Evolutionary conservation across 2,329 filamentous ascomycete genomes (phyloP).

Genomic region (Colletotrichum echinochloae): DNA sequence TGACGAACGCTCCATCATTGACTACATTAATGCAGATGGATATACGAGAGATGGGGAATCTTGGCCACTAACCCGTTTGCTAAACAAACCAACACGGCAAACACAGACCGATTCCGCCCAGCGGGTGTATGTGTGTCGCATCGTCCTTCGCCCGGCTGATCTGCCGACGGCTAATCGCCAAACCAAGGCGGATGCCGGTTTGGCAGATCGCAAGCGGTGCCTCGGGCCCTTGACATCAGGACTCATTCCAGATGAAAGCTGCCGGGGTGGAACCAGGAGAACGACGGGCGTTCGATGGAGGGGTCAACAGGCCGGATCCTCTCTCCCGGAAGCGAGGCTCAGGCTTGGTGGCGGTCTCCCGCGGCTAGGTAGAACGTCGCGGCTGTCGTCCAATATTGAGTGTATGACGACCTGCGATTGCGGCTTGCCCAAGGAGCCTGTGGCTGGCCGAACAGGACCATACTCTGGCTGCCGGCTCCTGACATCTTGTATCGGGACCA

Average conservation of each 20-base stretch:
- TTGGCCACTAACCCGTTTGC: neutral
- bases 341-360: neutral
- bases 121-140: neutral
- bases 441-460: neutral
- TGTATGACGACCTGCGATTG: neutral
- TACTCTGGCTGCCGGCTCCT: neutral
- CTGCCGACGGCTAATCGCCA: neutral
- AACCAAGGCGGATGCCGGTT: constrained; percentile 13
- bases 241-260: constrained; percentile 18
- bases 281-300: neutral
- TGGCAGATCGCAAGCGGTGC: neutral
- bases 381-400: neutral
- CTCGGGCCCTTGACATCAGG: constrained; percentile 16
- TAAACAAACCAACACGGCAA: neutral
- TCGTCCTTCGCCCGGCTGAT: neutral
- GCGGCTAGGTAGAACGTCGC: neutral
- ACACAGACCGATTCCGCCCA: neutral
- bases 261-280: constrained; percentile 3
- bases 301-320: neutral
- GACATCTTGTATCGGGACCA: too few relatives aligned
- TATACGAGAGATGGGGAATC: neutral
- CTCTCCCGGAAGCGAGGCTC: neutral
- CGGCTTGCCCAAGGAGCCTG: neutral
- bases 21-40: neutral
- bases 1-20: neutral